Base-by-base conservation (phyloP, 1,139 yeast genomes). In the Blastobotrys persicus region DNA sequence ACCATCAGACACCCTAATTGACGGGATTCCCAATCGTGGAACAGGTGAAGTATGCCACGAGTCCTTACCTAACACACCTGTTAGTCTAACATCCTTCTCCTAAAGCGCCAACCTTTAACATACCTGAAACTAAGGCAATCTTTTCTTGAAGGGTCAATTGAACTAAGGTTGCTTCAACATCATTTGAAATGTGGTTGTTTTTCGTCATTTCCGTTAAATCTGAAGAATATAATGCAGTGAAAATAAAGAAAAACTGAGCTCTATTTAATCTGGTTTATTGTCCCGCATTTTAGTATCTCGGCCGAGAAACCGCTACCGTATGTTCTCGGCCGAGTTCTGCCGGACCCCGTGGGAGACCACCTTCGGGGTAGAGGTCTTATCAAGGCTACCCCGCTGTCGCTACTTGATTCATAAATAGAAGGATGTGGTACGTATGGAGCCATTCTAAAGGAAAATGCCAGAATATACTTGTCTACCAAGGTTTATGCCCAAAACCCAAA, bases 41-140 rank as follows among this genome's bases (percentile, higher is more conserved):
- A 79, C 64, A 9, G 77, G 69, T 28, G 65, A 68, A 0, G 84
- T 79, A 59, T 77, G 80, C 83, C 83, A 79, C 61, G 70, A 70
- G 61, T 78, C 80, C 48, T 65, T 65, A 5, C 28, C 28, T 23
- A 23, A 23, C 5, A 23, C 9, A 9, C 28, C 5, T 23, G 28
- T 23, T 23, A 23, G n/a, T n/a, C n/a, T n/a, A n/a, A n/a, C n/a
- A n/a, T n/a, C n/a, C n/a, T n/a, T n/a, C n/a, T n/a, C n/a, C n/a
- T n/a, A n/a, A n/a, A n/a, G n/a, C n/a, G n/a, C n/a, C n/a, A n/a
- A n/a, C n/a, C n/a, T n/a, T n/a, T n/a, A n/a, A n/a, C n/a, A 32
- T 14, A 31, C 80, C 81, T 4, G 81, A 72, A 42, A 76, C 61
- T 33, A 79, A 67, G 11, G 73, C 64, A 58, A 75, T 64, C 59